Evolutionary conservation across 352 stramenopile genomes (phyloP), one percentile per base, ranked within the genome.

Genomic region (Pythium monospermum): DNA sequence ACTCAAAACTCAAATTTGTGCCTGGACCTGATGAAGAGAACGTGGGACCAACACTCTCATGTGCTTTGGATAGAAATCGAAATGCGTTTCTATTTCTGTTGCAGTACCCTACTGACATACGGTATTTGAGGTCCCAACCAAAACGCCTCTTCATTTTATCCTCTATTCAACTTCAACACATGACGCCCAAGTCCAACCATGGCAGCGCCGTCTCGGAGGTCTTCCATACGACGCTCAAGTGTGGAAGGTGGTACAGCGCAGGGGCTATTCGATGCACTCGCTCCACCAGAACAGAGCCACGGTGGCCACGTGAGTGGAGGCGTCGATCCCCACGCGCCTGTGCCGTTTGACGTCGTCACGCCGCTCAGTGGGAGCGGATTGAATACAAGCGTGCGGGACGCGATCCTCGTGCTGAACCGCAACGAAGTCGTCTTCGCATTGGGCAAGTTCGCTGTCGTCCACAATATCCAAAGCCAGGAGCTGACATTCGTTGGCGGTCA

Each of bases 381-480:
- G 45, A 69, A 66, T 58, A 73, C 64, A 3, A 52, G 60, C 5
- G 54, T 85, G 26, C 79, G 76, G 16, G 79, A 88, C 56, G 43
- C 67, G 6, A n/a, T 88, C 6, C 53, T 83, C 21, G 79, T 71
- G 38, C 32, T 86, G 16, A 70, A 77, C 58, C 73, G 69, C 5
- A 56, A 87, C 4, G 78, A 89, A 51, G 49, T 91, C 22, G 53
- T 90, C 22, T 52, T 86, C 31, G 72, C 57, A 23, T 64, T 87
- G 31, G 81, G 76, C 40, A 87, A 87, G 52, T 75, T 73, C 42
- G 72, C 74, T 11, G 75, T 77, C 44, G 54, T 90, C 16, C 81
- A 91, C 45, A 83, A 91, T 54, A 58, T 73, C 4, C 74, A 79
- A 33, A 70, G 53, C 0, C 76, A 89, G 30, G 75, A 88, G 37